phyloP scores from a whole-genome alignment of 2,329 filamentous ascomycete genomes.

The Raffaelea ambrosiae region DNA sequence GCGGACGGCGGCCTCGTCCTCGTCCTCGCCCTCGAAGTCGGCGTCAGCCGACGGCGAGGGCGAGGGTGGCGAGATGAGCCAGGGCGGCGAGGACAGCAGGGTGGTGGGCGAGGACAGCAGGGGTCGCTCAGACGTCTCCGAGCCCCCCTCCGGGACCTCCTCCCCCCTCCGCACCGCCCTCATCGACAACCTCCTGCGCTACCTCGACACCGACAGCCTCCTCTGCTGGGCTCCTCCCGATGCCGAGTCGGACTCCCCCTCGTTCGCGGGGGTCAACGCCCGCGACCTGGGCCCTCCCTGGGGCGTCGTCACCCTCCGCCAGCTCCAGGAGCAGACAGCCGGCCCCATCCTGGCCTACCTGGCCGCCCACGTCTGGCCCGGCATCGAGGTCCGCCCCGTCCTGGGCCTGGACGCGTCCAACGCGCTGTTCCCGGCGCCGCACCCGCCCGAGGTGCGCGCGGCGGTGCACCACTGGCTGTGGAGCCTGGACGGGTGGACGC shows the following conservation, averaged over 20 bases:
- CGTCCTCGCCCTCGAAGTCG: slow-evolving; percentile 24
- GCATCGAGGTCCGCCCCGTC: slow-evolving; percentile 68
- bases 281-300: slow-evolving; percentile 7
- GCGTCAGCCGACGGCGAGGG: background rate
- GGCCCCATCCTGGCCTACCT: slow-evolving; percentile 65
- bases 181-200: slow-evolving; percentile 63
- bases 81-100: too few relatives aligned
- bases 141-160: too few relatives aligned
- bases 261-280: background rate
- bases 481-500: slow-evolving; percentile 65
- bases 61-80: too few relatives aligned
- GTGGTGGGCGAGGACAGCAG: slow-evolving; percentile 9
- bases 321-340: slow-evolving; percentile 62
- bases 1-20: slow-evolving; percentile 33
- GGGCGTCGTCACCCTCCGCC: slow-evolving; percentile 45
- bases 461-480: slow-evolving; percentile 71
- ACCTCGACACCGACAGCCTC: slow-evolving; percentile 85
- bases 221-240: slow-evolving; percentile 73
- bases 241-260: slow-evolving; percentile 26
- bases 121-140: too few relatives aligned
- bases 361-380: slow-evolving; percentile 70
- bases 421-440: slow-evolving; percentile 66
- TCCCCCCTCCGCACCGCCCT: slow-evolving; percentile 52
- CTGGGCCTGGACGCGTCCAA: slow-evolving; percentile 65
- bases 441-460: slow-evolving; percentile 66